phyloP scores from a whole-genome alignment of 495 filamentous ascomycete species.

The Astrocystis sublimbata region DNA sequence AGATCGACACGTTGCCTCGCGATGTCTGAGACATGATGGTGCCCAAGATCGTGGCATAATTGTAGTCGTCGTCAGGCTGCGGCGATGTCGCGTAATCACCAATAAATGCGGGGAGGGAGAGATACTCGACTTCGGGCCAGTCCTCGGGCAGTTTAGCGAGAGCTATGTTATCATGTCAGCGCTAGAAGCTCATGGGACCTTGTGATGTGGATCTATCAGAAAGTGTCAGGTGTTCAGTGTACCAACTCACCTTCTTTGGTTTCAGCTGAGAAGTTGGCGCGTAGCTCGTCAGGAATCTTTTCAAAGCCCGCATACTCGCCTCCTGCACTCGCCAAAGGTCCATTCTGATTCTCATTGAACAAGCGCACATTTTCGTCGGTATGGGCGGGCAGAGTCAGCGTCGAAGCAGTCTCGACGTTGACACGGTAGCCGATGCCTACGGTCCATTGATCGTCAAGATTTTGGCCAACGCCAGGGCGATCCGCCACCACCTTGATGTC shows the following conservation, averaged over 20 bases:
- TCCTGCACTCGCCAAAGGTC: conserved; percentile 39
- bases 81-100: conserved; percentile 19
- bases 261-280: conserved; percentile 10
- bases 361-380: not conserved
- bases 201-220: too few relatives aligned
- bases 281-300: conserved; percentile 42
- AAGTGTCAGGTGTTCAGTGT: too few relatives aligned
- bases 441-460: conserved; percentile 44
- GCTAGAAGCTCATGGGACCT: too few relatives aligned
- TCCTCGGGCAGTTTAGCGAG: conserved; percentile 43
- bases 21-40: conserved; percentile 50
- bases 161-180: too few relatives aligned
- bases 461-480: conserved; percentile 49
- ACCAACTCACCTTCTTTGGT: too few relatives aligned
- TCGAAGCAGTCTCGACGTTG: conserved; percentile 28
- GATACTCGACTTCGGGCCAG: conserved; percentile 61
- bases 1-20: conserved; percentile 57
- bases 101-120: not conserved
- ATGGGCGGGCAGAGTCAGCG: not conserved
- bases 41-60: conserved; percentile 47
- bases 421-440: conserved; percentile 28
- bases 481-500: conserved; percentile 44
- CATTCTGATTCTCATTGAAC: conserved; percentile 21
- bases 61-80: conserved; percentile 37
- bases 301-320: conserved; percentile 49